These are phyloP conservation scores for Hirschfeldia incana DNA, from an alignment of 345 rosid species.

Conservation along the genomic window DNA sequence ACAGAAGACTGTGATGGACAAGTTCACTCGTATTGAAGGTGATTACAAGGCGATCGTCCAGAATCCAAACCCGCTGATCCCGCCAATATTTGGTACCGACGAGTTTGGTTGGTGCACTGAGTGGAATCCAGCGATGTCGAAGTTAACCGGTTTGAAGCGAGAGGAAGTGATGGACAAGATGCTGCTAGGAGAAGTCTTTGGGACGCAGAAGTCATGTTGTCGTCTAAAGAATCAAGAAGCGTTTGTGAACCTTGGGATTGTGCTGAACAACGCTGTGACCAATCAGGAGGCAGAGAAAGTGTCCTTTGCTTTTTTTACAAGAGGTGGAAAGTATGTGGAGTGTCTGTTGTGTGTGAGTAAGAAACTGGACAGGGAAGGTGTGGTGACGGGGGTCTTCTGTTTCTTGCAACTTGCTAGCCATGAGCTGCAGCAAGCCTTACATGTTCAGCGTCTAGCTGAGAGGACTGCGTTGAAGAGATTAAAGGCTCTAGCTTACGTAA, in stretches of 20 bases:
- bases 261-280: constrained; percentile 70
- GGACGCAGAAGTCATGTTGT: constrained; percentile 65
- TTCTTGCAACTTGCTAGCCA: constrained; percentile 93
- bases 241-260: constrained; percentile 72
- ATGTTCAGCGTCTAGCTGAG: constrained; percentile 82
- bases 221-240: constrained; percentile 85
- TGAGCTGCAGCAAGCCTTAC: constrained; percentile 91
- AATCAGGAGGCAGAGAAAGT: constrained; percentile 78
- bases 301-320: constrained; percentile 73
- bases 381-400: constrained; percentile 80
- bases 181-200: constrained; percentile 90
- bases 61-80: constrained; percentile 89
- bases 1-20: constrained; percentile 92
- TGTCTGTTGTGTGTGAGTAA: constrained; percentile 80
- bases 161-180: constrained; percentile 83
- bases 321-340: constrained; percentile 72
- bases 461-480: constrained; percentile 70
- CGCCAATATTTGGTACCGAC: constrained; percentile 86
- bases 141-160: constrained; percentile 76
- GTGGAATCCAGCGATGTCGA: constrained; percentile 94
- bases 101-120: constrained; percentile 98
- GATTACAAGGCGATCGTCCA: constrained; percentile 93
- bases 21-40: constrained; percentile 91
- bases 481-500: constrained; percentile 75
- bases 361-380: constrained; percentile 76